Evolutionary conservation across 805 yeast genomes (phyloP), one percentile per base, ranked within the genome.

Genomic region (Lipomyces kockii): DNA sequence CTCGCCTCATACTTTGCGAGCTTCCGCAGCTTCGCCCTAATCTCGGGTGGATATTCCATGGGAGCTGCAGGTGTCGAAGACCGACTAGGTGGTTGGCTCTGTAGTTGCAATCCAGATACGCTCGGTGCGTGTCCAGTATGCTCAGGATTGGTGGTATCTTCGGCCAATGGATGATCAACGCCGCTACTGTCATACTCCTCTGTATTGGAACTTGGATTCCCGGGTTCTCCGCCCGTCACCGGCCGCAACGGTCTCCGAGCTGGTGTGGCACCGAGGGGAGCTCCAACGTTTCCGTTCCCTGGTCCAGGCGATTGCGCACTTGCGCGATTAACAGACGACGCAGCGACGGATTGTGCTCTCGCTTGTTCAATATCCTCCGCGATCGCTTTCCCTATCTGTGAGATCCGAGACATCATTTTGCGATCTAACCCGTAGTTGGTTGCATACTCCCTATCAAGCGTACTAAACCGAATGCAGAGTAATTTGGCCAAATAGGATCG

Each of bases 1-100:
- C 92, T 92, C 61, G 89, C 89, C 77, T 94, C 98, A 77, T 93
- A 94, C 76, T 92, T 92, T 65, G 84, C 86, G 74, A 90, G 91
- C 79, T 91, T 93, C 64, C 84, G 83, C 77, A 92, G 78, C 74
- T 88, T 89, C 5, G 87, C 78, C 67, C 84, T 83, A 20, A 92
- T 78, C 3, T 84, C 86, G 1, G 84, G 83, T 0, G 91, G 86
- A 43, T 89, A 75, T 1, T 82, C 80, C 52, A 51, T 76, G 72
- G 22, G 74, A 32, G 68, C 63, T 17, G 27, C 61, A 20, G 63
- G 65, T 7, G 63, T 51, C 39, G 63, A 32, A 58, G 60, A 58
- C 35, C 35, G 57, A 39, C 46, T 58, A 46, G 55, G 61, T 52
- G 52, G 27, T 49, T 20, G 62, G 52, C 56, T 64, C 61, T 39